Percentiles rank a stretch among this genome's conserved stretches.
Evolutionary conservation across 2,329 filamentous ascomycete species (phyloP).

Genomic region (Fusarium sp.): DNA sequence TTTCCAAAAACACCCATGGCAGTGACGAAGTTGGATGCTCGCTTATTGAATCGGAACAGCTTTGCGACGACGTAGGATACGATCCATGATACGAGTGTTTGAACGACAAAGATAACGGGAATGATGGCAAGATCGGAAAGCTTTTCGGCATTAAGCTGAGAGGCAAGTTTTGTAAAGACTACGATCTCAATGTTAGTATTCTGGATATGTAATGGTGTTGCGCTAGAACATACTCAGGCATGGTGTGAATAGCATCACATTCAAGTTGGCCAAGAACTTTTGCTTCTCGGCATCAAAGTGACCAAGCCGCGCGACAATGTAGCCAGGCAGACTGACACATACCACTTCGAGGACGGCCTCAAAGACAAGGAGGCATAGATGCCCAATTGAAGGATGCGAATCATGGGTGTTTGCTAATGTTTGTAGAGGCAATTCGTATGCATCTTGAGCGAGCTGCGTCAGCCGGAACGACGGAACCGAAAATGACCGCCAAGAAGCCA

Average conservation of each 20-base stretch:
- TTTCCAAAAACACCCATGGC: constrained; percentile 99
- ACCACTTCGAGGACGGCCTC: constrained; percentile 96
- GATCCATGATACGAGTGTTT: constrained; percentile 88
- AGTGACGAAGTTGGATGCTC: constrained; percentile 93
- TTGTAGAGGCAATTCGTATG: constrained; percentile 61
- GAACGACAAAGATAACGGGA: constrained; percentile 91
- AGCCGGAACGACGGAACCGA: constrained; percentile 64
- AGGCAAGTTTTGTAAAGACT: constrained; percentile 98
- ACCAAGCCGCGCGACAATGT: constrained; percentile 89
- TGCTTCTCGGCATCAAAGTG: constrained; percentile 97
- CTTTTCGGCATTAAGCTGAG: constrained; percentile 92
- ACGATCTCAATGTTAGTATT: constrained; percentile 39
- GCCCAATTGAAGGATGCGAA: constrained; percentile 75
- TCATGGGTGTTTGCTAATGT: constrained; percentile 62
- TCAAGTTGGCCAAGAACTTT: constrained; percentile 96
- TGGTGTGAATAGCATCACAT: constrained; percentile 96
- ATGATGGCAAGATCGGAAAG: constrained; percentile 92
- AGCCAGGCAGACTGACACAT: constrained; percentile 93
- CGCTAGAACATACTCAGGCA: constrained; percentile 79
- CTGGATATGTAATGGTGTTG: not conserved
- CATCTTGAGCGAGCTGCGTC: constrained; percentile 55
- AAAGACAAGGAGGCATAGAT: constrained; percentile 87
- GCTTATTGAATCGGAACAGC: constrained; percentile 84
- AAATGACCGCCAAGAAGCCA: constrained; percentile 58
- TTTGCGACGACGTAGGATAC: constrained; percentile 81